Base-by-base conservation (phyloP, 108 stramenopile genomes). In the Nannochloropsis granulata region DNA sequence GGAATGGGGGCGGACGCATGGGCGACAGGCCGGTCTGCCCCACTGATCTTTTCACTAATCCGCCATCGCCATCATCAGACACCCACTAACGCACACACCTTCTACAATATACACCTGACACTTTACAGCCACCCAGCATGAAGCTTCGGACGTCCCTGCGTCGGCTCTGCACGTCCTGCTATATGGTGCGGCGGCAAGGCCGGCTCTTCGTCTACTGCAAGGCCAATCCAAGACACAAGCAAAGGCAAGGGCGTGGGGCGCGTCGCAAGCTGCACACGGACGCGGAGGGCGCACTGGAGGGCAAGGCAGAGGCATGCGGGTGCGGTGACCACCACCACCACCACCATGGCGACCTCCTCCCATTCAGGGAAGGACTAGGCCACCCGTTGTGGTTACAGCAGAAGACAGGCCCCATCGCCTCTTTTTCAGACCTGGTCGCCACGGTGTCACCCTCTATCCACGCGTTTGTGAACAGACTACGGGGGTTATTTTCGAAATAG, bases 151-250 rank as follows among this genome's bases (percentile, higher is more conserved):
- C 83, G 16, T 79, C 86, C 83, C 43, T 90, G n/a, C 26, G 44
- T 26, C 56, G 24, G 43, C 34, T 90, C 25, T 90, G 90, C 85
- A 25, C 43, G 21, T 24, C 86, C 80, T 90, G 90, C 88, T 84
- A 87, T 26, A 78, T 89, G 24, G 88, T 90, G 46, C 45, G 83
- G 44, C 86, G 90, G 43, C 25, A 78, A n/a, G 44, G 71, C 25
- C 34, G 82, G 81, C 80, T 88, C 21, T 81, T 42, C 44, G 86
- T 89, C 24, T 71, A 83, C 44, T 90, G 90, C 84, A 87, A 85
- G 86, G 43, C 24, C 24, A 86, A 82, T 43, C 86, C 84, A 14
- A 26, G 83, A 25, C 90, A 90, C 86, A 90, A 90, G 90, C 90
- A 90, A 81, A 56, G 87, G n/a, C 88, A 90, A 79, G 56, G 56